Evolutionary conservation across 1,284 basidiomycete genomes (phyloP).

Genomic region (Tilletia indica): DNA sequence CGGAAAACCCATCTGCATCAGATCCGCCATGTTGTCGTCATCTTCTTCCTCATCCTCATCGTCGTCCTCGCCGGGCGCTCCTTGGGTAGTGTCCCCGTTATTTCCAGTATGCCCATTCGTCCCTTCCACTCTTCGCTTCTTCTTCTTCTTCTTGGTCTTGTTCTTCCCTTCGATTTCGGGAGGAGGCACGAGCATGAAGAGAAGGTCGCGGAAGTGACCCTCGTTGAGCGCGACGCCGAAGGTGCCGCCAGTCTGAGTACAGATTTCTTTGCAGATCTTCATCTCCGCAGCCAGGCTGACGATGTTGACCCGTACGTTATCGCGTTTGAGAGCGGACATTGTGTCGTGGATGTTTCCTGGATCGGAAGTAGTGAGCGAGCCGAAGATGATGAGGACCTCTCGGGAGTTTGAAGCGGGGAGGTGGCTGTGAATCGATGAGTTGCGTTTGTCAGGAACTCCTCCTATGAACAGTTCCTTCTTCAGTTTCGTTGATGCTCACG

Average conservation of each 20-base stretch:
- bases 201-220: constrained; percentile 87
- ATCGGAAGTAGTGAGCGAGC: constrained; percentile 91
- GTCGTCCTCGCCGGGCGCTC: constrained; percentile 21
- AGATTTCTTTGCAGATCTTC: constrained; percentile 87
- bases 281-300: constrained; percentile 89
- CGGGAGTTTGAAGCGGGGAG: constrained; percentile 91
- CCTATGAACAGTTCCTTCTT: background rate
- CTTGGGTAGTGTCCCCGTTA: background rate
- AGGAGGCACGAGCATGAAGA: constrained; percentile 94
- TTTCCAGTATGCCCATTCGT: constrained; percentile 35
- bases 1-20: constrained; percentile 98
- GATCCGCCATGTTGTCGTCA: constrained; percentile 59
- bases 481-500: constrained; percentile 61
- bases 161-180: constrained; percentile 38
- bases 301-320: constrained; percentile 79
- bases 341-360: constrained; percentile 95
- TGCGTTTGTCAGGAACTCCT: background rate
- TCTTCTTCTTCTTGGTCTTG: constrained; percentile 10
- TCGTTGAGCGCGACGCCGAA: constrained; percentile 90
- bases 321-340: constrained; percentile 73
- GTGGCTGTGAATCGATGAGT: constrained; percentile 60
- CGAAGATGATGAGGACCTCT: constrained; percentile 89
- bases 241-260: constrained; percentile 44
- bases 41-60: constrained; percentile 21
- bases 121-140: constrained; percentile 40